These are phyloP conservation scores for Trypanosoma conorhini DNA, from an alignment of 208 protist genomes.

Conservation along the genomic window DNA sequence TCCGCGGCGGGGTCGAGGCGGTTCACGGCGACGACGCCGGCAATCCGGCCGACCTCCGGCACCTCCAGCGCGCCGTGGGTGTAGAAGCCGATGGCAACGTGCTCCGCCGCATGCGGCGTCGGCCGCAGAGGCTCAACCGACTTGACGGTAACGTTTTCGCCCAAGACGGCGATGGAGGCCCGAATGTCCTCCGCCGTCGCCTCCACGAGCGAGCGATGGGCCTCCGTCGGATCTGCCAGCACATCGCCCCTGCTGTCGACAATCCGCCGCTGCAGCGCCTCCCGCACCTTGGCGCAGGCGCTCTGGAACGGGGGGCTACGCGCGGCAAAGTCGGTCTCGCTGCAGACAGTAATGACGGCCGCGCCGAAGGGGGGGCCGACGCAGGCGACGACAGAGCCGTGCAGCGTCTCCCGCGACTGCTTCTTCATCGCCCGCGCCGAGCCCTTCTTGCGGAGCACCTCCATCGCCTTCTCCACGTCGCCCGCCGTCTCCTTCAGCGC, in stretches of 20 bases:
- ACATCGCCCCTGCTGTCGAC: constrained; percentile 48
- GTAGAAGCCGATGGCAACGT: constrained; percentile 75
- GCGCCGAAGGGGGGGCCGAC: constrained; percentile 52
- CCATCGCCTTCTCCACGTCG: constrained; percentile 76
- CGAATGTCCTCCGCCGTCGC: constrained; percentile 42
- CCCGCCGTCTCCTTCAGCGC: constrained; percentile 78
- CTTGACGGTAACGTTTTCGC: constrained; percentile 81
- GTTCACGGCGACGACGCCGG: constrained; percentile 75
- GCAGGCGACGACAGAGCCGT: constrained; percentile 83
- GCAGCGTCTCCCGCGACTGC: constrained; percentile 67
- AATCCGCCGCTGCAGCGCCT: constrained; percentile 39
- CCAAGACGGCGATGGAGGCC: constrained; percentile 70
- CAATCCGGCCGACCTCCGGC: constrained; percentile 69
- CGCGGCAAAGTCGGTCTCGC: constrained; percentile 92
- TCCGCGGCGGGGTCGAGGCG: constrained; percentile 26
- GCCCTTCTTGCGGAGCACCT: constrained; percentile 79
- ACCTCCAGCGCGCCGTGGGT: constrained; percentile 62
- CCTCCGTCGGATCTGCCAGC: constrained; percentile 50
- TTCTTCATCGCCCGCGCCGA: constrained; percentile 85
- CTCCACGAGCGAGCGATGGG: constrained; percentile 42
- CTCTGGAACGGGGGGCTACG: constrained; percentile 79
- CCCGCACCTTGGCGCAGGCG: constrained; percentile 41
- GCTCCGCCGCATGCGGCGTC: constrained; percentile 47
- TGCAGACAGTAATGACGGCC: constrained; percentile 80
- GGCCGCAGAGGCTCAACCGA: constrained; percentile 52